These are phyloP conservation scores for Neltuma alba DNA, from an alignment of 306 rosid species.

Conservation along the genomic window DNA sequence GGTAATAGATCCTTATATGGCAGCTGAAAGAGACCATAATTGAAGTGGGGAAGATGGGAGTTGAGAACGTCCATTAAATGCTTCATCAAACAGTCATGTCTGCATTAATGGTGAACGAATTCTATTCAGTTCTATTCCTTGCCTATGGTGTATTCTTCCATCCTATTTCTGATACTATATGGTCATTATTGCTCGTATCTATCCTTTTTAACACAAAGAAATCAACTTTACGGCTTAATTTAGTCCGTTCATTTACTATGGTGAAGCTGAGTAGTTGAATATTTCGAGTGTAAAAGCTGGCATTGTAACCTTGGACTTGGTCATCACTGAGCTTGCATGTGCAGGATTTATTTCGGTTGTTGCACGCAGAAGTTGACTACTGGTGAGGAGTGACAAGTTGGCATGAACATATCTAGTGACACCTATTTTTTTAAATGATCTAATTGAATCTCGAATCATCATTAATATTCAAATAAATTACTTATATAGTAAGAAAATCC, in stretches of 20 bases:
- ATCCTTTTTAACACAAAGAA: background rate
- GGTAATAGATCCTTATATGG: constrained; percentile 40
- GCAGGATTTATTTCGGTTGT: constrained; percentile 72
- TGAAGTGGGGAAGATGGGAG: constrained; percentile 75
- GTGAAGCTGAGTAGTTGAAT: constrained; percentile 41
- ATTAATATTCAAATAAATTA: background rate
- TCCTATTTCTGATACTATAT: background rate
- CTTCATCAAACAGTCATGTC: constrained; percentile 36
- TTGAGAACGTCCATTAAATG: constrained; percentile 64
- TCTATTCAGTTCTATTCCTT: background rate
- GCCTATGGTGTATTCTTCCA: background rate
- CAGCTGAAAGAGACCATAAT: constrained; percentile 39
- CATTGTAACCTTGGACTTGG: background rate
- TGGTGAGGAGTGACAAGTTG: constrained; percentile 17
- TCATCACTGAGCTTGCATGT: constrained; percentile 46
- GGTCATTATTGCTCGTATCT: background rate
- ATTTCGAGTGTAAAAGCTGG: constrained; percentile 29
- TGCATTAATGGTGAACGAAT: constrained; percentile 16
- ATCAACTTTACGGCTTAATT: constrained; percentile 10
- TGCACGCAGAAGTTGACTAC: constrained; percentile 29
- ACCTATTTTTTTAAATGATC: too few species aligned
- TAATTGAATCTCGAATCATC: background rate
- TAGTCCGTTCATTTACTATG: constrained; percentile 31
- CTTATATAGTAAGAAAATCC: too few species aligned
- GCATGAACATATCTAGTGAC: background rate